Base-by-base conservation (phyloP, 345 rosid genomes). In the Linum tenue region DNA sequence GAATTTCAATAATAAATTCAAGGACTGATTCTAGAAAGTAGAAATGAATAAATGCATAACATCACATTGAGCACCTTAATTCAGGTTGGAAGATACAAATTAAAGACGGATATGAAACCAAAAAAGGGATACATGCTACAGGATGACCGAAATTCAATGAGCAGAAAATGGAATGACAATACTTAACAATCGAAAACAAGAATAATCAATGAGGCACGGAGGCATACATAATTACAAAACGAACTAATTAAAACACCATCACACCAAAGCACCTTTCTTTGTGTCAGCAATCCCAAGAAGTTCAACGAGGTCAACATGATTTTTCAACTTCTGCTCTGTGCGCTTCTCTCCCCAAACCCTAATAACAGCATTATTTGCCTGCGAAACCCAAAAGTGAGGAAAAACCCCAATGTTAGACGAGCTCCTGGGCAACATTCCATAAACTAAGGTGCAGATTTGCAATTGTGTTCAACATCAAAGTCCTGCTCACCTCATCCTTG, bases 241-340 rank as follows among this genome's bases (percentile, higher is more conserved):
- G 1, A 22, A 22, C 31, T 22, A 22, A 22, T 22, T 22, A 22
- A 57, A 17, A 57, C 37, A 57, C 16, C 36, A 7, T 10, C 37
- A 5, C 5, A 57, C 0, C 37, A 17, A 55, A 17, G n/a, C 75
- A 90, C 98, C 97, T 82, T 71, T 92, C 76, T 85, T 88, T 58
- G 68, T 55, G 69, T 92, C 91, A 0, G 96, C 97, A 64, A 92
- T 85, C 12, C 78, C 97, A 39, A 88, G 85, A 71, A 85, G 87
- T 73, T 92, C 97, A 65, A 92, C 90, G 12, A 92, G 98, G 64
- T 92, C 97, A 16, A 92, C 97, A 76, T 92, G 98, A 74, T 84
- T 90, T 80, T 77, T 85, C 61, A 90, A 59, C 72, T 82, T 88
- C 7, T 81, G 68, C 75, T 82, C 83, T 60, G 71, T 3, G 9